phyloP scores from a whole-genome alignment of 2,329 filamentous ascomycete genomes.

The Colletotrichum sp. region DNA sequence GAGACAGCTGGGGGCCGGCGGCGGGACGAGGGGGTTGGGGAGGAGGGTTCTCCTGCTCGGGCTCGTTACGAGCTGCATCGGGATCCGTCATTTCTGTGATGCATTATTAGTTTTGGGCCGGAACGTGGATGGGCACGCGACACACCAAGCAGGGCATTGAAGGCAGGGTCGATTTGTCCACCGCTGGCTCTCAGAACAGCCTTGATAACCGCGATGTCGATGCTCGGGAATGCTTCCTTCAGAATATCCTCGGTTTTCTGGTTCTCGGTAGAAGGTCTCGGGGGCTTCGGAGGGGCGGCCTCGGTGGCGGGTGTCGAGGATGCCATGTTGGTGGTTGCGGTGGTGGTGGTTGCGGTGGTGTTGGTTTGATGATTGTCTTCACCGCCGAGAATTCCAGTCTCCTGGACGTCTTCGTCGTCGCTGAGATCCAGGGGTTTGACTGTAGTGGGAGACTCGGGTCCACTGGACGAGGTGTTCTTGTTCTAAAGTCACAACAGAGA shows the following conservation, averaged over 20 bases:
- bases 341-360: constrained; percentile 30
- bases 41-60: constrained; percentile 68
- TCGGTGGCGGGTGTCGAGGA: constrained; percentile 39
- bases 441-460: constrained; percentile 70
- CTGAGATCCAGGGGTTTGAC: constrained; percentile 66
- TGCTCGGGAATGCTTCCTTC: constrained; percentile 89
- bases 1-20: constrained; percentile 67
- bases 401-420: constrained; percentile 73
- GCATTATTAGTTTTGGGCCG: constrained; percentile 11
- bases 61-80: constrained; percentile 63
- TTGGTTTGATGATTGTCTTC: constrained; percentile 36
- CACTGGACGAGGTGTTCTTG: constrained; percentile 47
- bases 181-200: constrained; percentile 87
- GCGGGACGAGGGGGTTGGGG: constrained; percentile 81
- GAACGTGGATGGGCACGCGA: background rate
- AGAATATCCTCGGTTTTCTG: constrained; percentile 88
- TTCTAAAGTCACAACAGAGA: constrained; percentile 33
- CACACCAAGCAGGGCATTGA: constrained; percentile 89
- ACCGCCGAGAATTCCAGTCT: constrained; percentile 55
- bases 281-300: constrained; percentile 75
- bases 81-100: constrained; percentile 78
- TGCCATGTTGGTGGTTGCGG: constrained; percentile 33
- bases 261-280: constrained; percentile 79
- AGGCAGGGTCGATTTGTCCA: constrained; percentile 89
- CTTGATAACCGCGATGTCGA: constrained; percentile 82